phyloP scores from a whole-genome alignment of 257 asterid species.

The Capsicum chinense region DNA sequence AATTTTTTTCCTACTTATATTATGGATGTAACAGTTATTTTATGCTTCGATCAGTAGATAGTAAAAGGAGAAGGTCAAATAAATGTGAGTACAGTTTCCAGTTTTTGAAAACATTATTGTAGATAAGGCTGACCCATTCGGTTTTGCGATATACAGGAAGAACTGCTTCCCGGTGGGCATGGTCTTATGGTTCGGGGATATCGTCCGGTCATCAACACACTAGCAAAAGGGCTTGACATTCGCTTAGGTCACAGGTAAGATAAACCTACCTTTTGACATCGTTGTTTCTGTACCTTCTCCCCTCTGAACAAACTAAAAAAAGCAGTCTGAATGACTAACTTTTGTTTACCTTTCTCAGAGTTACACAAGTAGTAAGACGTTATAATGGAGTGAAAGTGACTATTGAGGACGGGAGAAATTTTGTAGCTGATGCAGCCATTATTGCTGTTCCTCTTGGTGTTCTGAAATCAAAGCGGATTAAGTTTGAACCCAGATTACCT shows the following conservation, averaged over 20 bases:
- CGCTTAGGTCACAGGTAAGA: conserved; percentile 80
- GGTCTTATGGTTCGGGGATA: conserved; percentile 99
- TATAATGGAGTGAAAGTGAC: conserved; percentile 83
- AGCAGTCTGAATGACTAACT: background rate
- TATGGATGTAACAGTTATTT: background rate
- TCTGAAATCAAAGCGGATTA: conserved; percentile 67
- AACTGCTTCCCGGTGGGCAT: conserved; percentile 96
- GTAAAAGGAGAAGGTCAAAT: background rate
- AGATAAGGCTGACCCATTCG: background rate
- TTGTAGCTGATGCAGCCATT: conserved; percentile 93
- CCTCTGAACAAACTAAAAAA: background rate
- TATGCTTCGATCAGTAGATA: background rate
- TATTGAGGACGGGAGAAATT: conserved; percentile 80
- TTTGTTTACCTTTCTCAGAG: conserved; percentile 48
- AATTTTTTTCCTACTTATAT: background rate
- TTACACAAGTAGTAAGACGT: conserved; percentile 72
- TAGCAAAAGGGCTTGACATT: conserved; percentile 93
- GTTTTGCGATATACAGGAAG: conserved; percentile 60
- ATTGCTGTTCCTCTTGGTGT: conserved; percentile 92
- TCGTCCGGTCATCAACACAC: conserved; percentile 86
- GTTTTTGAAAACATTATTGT: background rate
- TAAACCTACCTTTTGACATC: background rate
- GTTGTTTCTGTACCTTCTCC: background rate
- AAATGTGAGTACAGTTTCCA: background rate
- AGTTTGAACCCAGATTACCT: conserved; percentile 88